Base-by-base conservation (phyloP, 352 stramenopile genomes). In the Globisporangium heterothallicum region DNA sequence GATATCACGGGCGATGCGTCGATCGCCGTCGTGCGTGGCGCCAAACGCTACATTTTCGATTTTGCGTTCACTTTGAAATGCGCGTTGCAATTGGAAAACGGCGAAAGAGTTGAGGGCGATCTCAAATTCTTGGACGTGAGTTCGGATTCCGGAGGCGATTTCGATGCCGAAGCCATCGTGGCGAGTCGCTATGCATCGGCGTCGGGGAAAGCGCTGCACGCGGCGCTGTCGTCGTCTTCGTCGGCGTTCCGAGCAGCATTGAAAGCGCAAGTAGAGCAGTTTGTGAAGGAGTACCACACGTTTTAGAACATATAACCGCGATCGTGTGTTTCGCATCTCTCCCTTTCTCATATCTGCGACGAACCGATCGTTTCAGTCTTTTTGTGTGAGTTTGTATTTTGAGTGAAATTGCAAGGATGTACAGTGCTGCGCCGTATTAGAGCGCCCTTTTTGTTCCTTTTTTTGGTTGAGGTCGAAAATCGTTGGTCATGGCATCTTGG, bases 1-100 rank as follows among this genome's bases (percentile, higher is more conserved):
- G 72, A 94, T 48, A 58, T 98, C n/a, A 73, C 72, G 6, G 94
- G 94, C n/a, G 91, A 98, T 56, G 94, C 89, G 14, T 97, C 85
- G 7, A 95, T 98, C 42, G 90, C 88, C 4, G 75, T 97, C 41
- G 79, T 95, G 46, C 84, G 88, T 51, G 94, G 90, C 42, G 93
- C 94, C 44, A 98, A 98, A 66, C 79, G 90, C 50, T 98, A 97
- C 66, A 92, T 94, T 51, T 94, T 91, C 48, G 83, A 92, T 59
- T 87, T 92, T 21, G 68, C 64, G 34, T 90, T 91, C 51, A 69
- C 68, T 38, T 46, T 94, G 36, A 63, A 69, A 19, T 80, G 69
- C 42, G 64, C 55, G 21, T 42, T 83, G 38, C 49, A 69, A 45
- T 53, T 69, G 35, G 50, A 57, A 7, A 63, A 63, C 18, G 62